Percentiles rank a stretch among this genome's conserved stretches.
Evolutionary conservation across 2,329 filamentous ascomycete species (phyloP).

Genomic region (Pseudocercospora vitis): DNA sequence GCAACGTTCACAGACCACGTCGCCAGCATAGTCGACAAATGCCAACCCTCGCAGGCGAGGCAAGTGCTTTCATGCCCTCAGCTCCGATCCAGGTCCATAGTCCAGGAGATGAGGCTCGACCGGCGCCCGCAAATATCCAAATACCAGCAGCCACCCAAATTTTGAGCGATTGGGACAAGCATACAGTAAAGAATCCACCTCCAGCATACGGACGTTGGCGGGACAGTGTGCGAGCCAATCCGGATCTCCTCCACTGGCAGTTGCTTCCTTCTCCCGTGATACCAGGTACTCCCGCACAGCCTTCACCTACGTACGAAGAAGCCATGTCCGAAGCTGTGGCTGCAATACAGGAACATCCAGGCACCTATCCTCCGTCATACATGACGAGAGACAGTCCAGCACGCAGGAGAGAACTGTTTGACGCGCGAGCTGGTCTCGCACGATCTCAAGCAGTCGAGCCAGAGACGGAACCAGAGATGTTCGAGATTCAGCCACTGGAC

Average conservation of each 20-base stretch:
- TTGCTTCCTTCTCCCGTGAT: slow-evolving; percentile 27
- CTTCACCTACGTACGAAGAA: slow-evolving; percentile 37
- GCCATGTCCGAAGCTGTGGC: slow-evolving; percentile 33
- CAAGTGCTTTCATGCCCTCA: slow-evolving; percentile 62
- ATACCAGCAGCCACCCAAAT: slow-evolving; percentile 35
- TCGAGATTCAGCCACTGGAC: slow-evolving; percentile 24
- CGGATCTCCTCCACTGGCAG: slow-evolving; percentile 76
- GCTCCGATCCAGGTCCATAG: slow-evolving; percentile 76
- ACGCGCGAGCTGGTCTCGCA: slow-evolving; percentile 27
- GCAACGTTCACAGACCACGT: slow-evolving; percentile 39
- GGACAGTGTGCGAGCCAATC: slow-evolving; percentile 79
- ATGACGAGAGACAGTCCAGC: slow-evolving; percentile 31
- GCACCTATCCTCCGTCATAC: slow-evolving; percentile 32
- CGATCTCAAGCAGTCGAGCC: slow-evolving; percentile 24
- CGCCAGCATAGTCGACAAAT: slow-evolving; percentile 37
- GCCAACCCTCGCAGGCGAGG: slow-evolving; percentile 18
- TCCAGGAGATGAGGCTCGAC: slow-evolving; percentile 53
- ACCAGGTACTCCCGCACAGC: slow-evolving; percentile 28
- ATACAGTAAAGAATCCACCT: slow-evolving; percentile 52
- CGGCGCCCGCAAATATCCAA: slow-evolving; percentile 25
- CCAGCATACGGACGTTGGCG: slow-evolving; percentile 86
- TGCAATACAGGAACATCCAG: slow-evolving; percentile 15
- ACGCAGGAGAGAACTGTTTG: slow-evolving; percentile 26
- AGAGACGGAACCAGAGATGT: slow-evolving; percentile 28
- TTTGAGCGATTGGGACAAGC: slow-evolving; percentile 28